Evolutionary conservation across 2,329 filamentous ascomycete species (phyloP).

Genomic region (Penicillium sp.): DNA sequence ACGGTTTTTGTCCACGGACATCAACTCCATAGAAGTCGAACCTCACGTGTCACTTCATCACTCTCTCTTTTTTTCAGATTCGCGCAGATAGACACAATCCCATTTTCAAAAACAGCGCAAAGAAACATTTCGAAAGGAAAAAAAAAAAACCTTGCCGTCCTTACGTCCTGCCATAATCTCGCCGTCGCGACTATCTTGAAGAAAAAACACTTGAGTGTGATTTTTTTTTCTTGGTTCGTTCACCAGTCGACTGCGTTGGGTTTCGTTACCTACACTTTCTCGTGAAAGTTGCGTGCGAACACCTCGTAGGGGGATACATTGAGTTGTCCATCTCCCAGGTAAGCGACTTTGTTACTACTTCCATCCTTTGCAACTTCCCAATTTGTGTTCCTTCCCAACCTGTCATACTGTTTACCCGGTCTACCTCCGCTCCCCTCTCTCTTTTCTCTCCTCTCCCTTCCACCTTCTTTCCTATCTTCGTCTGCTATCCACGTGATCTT

Average conservation of each 20-base stretch:
- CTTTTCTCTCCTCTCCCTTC: neutral
- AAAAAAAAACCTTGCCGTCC: conserved; percentile 17
- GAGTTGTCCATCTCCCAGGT: conserved; percentile 90
- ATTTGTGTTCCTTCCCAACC: neutral
- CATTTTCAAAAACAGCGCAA: conserved; percentile 18
- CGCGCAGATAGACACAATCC: conserved; percentile 30
- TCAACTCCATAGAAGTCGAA: conserved; percentile 5
- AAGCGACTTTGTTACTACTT: conserved; percentile 32
- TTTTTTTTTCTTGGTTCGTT: conserved; percentile 29
- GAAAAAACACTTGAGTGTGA: conserved; percentile 43
- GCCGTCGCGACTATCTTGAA: conserved; percentile 16
- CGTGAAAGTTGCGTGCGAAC: conserved; percentile 14
- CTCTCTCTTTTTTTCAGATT: conserved; percentile 28
- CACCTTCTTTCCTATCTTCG: neutral
- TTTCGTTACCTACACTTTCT: conserved; percentile 11
- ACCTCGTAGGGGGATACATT: conserved; percentile 79
- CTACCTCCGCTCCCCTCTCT: no score
- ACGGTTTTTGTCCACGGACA: conserved; percentile 4
- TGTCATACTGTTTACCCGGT: neutral
- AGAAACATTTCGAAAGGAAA: conserved; percentile 15
- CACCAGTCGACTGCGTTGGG: conserved; percentile 8
- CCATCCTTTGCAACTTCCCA: neutral
- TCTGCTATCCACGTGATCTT: neutral
- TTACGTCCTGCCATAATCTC: conserved; percentile 13
- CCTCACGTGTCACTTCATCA: conserved; percentile 20